phyloP scores from a whole-genome alignment of 257 asterid genomes.

The Handroanthus guayacan region DNA sequence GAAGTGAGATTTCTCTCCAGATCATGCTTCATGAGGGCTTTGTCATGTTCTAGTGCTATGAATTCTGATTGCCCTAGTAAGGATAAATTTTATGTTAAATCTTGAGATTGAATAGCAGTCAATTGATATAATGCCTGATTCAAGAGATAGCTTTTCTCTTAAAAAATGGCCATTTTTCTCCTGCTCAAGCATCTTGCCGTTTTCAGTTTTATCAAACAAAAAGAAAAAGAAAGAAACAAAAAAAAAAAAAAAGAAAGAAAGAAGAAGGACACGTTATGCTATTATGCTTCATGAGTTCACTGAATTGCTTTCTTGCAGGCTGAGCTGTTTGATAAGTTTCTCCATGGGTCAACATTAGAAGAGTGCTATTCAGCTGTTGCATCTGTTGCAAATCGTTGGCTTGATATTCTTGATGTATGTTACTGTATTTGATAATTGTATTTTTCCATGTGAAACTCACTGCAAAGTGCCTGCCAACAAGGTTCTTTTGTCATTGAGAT shows the following conservation, averaged over 20 bases:
- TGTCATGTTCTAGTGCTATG: slow-evolving; percentile 26
- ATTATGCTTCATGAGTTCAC: slow-evolving; percentile 33
- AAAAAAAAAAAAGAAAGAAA: no score
- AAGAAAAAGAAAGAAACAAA: no score
- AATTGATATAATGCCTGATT: slow-evolving; percentile 29
- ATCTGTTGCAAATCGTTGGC: slow-evolving; percentile 97
- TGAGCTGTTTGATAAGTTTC: slow-evolving; percentile 95
- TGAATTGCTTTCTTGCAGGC: slow-evolving; percentile 65
- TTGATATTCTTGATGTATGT: slow-evolving; percentile 97
- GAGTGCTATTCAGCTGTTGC: slow-evolving; percentile 97
- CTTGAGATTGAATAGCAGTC: slow-evolving; percentile 23
- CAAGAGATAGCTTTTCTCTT: slow-evolving; percentile 6
- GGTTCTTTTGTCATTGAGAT: background rate
- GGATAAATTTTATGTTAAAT: slow-evolving; percentile 19
- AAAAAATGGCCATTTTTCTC: slow-evolving; percentile 22
- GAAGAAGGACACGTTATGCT: no score
- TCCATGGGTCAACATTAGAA: slow-evolving; percentile 86
- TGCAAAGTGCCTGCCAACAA: slow-evolving; percentile 6
- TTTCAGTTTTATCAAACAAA: no score
- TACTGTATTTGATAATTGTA: slow-evolving; percentile 32
- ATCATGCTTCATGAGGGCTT: slow-evolving; percentile 18
- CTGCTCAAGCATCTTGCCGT: slow-evolving; percentile 27
- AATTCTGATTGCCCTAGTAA: slow-evolving; percentile 17
- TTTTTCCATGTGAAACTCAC: slow-evolving; percentile 27
- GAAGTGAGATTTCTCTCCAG: slow-evolving; percentile 24